A percentile compares a stretch with the other conserved stretches of the same genome.
Conservation (phyloP, 73 alveolate genomes). For the Symbiodinium natans region DNA sequence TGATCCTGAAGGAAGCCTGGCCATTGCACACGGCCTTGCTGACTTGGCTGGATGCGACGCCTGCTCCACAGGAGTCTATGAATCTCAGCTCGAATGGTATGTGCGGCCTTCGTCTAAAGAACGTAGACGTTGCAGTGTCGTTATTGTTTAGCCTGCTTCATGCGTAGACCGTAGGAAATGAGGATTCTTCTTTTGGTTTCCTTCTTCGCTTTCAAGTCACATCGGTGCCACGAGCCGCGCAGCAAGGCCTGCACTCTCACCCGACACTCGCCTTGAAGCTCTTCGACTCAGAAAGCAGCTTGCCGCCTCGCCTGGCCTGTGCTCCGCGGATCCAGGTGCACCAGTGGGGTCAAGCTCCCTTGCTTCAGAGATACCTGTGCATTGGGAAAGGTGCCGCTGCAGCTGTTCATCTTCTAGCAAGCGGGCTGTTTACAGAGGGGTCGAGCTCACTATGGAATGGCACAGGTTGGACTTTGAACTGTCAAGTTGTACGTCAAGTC, state of each 20-base stretch:
- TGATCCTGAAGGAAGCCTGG: constrained; percentile 62
- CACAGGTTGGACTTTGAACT: constrained; percentile 10
- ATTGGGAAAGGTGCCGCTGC: constrained; percentile 16
- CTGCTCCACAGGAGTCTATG: not conserved
- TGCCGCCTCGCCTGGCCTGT: constrained; percentile 34
- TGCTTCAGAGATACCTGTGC: too few species aligned
- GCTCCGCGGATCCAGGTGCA: constrained; percentile 34
- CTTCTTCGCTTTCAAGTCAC: too few species aligned
- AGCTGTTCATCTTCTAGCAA: constrained; percentile 6
- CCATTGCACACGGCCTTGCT: constrained; percentile 38
- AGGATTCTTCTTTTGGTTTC: too few species aligned
- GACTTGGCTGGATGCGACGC: constrained; percentile 37
- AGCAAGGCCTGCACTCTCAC: constrained; percentile 43
- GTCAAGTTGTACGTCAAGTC: not conserved
- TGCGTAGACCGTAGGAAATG: too few species aligned
- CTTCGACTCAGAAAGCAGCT: not conserved
- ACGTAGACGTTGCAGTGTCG: not conserved
- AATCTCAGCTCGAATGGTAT: not conserved
- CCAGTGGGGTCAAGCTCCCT: not conserved
- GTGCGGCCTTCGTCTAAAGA: not conserved
- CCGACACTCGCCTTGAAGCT: constrained; percentile 28
- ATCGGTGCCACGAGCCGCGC: too few species aligned
- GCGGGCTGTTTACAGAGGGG: constrained; percentile 42
- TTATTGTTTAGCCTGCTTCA: not conserved
- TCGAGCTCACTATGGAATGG: constrained; percentile 25